A percentile compares a stretch with the other conserved stretches of the same genome.
phyloP scores from a whole-genome alignment of 1,284 basidiomycete genomes.

The Coniferiporia weirii region DNA sequence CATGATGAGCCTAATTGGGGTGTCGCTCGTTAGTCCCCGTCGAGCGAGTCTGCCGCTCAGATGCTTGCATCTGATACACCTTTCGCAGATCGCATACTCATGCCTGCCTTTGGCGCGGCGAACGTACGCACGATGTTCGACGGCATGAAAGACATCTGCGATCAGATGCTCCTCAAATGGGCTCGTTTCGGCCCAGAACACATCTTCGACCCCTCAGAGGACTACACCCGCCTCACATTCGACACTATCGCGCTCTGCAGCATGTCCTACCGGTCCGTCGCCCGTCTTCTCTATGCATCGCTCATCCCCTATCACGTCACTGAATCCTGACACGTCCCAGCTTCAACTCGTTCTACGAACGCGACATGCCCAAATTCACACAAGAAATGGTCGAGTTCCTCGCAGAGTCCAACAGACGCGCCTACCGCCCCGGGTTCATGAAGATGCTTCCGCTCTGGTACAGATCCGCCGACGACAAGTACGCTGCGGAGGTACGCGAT shows the following conservation, averaged over 20 bases:
- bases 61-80: too few relatives aligned
- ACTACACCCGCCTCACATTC: constrained; percentile 44
- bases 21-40: too few relatives aligned
- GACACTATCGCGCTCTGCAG: constrained; percentile 42
- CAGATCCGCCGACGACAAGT: constrained; percentile 35
- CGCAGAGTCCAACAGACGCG: constrained; percentile 32
- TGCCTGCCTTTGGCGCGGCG: constrained; percentile 46
- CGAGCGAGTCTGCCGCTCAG: too few relatives aligned
- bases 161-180: constrained; percentile 45
- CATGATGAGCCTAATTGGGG: constrained; percentile 45
- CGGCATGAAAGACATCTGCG: constrained; percentile 45
- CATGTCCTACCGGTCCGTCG: constrained; percentile 39
- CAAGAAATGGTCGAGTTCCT: constrained; percentile 41
- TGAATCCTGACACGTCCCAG: too few relatives aligned
- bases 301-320: not conserved
- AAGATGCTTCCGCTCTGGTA: constrained; percentile 29
- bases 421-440: constrained; percentile 31
- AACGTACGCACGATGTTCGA: constrained; percentile 45
- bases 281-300: too few relatives aligned
- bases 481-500: constrained; percentile 34
- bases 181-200: constrained; percentile 40
- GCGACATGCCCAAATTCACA: constrained; percentile 38
- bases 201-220: constrained; percentile 39
- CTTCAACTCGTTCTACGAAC: constrained; percentile 37
- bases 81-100: constrained; percentile 49